Conservation (phyloP, 2,329 filamentous ascomycete species). For the Lasiodiplodia gonubiensis region DNA sequence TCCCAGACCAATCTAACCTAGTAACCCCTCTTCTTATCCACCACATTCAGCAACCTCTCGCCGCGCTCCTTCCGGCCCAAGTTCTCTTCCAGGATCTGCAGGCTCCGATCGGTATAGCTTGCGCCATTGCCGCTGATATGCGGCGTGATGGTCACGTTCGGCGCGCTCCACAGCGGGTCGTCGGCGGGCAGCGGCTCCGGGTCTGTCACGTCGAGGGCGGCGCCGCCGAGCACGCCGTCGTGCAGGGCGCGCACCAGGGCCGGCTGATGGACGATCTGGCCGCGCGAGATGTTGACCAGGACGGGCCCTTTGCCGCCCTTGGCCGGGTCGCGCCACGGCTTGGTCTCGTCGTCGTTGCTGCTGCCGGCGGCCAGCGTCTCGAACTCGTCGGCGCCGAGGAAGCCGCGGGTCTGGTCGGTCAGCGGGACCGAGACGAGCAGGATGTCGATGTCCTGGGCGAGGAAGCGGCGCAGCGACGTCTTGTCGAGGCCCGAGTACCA, state of each 20-base stretch:
- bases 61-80: conserved; percentile 59
- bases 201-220: conserved; percentile 79
- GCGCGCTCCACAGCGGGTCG: conserved; percentile 71
- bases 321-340: background rate
- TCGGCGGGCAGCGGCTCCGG: conserved; percentile 75
- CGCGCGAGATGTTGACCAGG: conserved; percentile 74
- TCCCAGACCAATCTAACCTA: conserved; percentile 39
- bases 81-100: conserved; percentile 65
- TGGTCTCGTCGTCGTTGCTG: background rate
- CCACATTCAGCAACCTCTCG: conserved; percentile 64
- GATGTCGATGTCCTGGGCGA: conserved; percentile 62
- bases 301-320: conserved; percentile 53
- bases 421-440: conserved; percentile 63
- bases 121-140: conserved; percentile 64
- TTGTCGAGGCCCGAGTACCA: conserved; percentile 65
- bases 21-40: conserved; percentile 66
- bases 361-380: conserved; percentile 54
- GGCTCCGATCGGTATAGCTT: conserved; percentile 62
- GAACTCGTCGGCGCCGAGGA: conserved; percentile 63
- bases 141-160: conserved; percentile 72
- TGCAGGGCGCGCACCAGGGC: conserved; percentile 68
- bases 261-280: conserved; percentile 64
- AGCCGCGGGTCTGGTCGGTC: conserved; percentile 59
- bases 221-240: conserved; percentile 64
- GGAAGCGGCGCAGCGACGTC: conserved; percentile 58